These are phyloP conservation scores for Austroboletus festivus DNA, from an alignment of 768 basidiomycete genomes.

Conservation along the genomic window DNA sequence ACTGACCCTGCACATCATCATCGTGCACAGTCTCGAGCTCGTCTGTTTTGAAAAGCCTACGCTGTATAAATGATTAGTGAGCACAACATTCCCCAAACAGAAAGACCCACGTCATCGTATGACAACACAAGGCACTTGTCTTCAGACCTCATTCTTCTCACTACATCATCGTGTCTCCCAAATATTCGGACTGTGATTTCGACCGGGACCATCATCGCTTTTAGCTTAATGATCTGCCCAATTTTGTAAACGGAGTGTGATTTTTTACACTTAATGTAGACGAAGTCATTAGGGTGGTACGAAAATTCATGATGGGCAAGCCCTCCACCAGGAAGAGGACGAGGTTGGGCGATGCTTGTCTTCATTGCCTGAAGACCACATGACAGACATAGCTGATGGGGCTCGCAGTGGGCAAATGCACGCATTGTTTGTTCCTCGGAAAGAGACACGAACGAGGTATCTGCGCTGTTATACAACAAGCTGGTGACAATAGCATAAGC, in stretches of 20 bases:
- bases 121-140: slow-evolving; percentile 15
- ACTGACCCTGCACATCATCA: slow-evolving; percentile 50
- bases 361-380: slow-evolving; percentile 40
- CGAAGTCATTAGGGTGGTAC: slow-evolving; percentile 61
- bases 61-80: slow-evolving; percentile 19
- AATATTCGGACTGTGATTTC: slow-evolving; percentile 42
- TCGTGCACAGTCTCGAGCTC: slow-evolving; percentile 26
- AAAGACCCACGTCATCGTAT: slow-evolving; percentile 42
- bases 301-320: slow-evolving; percentile 39
- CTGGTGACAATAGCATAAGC: slow-evolving; percentile 30
- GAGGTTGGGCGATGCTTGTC: slow-evolving; percentile 22
- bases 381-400: slow-evolving; percentile 44
- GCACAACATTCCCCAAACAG: neutral
- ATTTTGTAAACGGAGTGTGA: slow-evolving; percentile 40
- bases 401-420: slow-evolving; percentile 29
- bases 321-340: slow-evolving; percentile 31
- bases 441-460: slow-evolving; percentile 45
- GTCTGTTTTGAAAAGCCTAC: slow-evolving; percentile 42
- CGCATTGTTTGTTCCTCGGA: slow-evolving; percentile 33
- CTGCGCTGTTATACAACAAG: slow-evolving; percentile 48
- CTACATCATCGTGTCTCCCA: slow-evolving; percentile 44
- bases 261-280: slow-evolving; percentile 46
- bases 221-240: slow-evolving; percentile 51
- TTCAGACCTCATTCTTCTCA: slow-evolving; percentile 18
- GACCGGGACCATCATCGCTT: slow-evolving; percentile 17